phyloP scores from a whole-genome alignment of 2,329 filamentous ascomycete genomes.

The Aureobasidium namibiae region DNA sequence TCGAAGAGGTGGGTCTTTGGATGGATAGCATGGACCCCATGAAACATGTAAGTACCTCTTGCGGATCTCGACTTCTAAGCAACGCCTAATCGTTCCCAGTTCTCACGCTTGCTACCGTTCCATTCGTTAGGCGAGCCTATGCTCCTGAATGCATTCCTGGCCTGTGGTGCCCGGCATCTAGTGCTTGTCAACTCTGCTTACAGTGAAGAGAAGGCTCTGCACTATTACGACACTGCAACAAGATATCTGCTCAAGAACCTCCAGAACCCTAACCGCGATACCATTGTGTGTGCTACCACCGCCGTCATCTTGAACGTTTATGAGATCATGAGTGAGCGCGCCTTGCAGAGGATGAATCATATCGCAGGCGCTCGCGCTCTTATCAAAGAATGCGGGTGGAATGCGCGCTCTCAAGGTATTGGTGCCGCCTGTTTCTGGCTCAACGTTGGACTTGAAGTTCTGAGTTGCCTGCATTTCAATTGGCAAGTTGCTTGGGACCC shows the following conservation, averaged over 20 bases:
- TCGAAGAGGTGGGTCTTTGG: constrained; percentile 84
- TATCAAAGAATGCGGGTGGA: constrained; percentile 86
- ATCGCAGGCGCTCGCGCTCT: constrained; percentile 76
- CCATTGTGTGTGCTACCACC: constrained; percentile 74
- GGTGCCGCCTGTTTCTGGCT: constrained; percentile 91
- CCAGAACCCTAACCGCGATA: constrained; percentile 78
- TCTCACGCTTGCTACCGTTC: constrained; percentile 75
- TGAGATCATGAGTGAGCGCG: constrained; percentile 80
- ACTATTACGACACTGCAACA: constrained; percentile 82
- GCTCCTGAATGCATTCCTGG: constrained; percentile 80
- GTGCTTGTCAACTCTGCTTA: constrained; percentile 62
- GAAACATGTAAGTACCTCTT: constrained; percentile 53
- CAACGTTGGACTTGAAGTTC: constrained; percentile 82
- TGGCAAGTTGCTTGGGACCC: constrained; percentile 85
- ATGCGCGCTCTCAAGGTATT: constrained; percentile 67
- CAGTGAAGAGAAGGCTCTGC: constrained; percentile 66
- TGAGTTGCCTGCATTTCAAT: constrained; percentile 79
- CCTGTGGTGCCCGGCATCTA: constrained; percentile 78
- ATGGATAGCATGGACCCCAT: constrained; percentile 85
- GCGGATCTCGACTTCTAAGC: not conserved
- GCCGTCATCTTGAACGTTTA: constrained; percentile 87
- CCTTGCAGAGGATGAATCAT: constrained; percentile 77
- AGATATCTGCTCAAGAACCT: constrained; percentile 66
- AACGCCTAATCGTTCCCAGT: constrained; percentile 36
- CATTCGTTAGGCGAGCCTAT: constrained; percentile 75